phyloP scores from a whole-genome alignment of 2,329 filamentous ascomycete genomes.

The Orbilia oligospora region DNA sequence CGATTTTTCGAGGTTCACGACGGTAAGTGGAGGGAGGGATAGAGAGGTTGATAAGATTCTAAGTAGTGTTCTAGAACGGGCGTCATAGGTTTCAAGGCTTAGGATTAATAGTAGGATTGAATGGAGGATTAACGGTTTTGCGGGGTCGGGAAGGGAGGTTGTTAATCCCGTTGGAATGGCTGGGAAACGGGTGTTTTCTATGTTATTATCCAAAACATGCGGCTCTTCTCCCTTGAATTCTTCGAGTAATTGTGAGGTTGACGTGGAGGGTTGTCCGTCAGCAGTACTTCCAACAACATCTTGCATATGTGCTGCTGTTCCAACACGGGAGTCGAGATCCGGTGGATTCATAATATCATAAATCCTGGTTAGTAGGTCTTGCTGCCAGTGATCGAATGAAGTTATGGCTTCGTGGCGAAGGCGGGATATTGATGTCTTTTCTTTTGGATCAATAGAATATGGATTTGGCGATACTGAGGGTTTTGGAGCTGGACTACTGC shows the following conservation, averaged over 20 bases:
- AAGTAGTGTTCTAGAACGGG: slow-evolving; percentile 80
- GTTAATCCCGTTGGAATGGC: slow-evolving; percentile 75
- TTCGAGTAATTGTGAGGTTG: slow-evolving; percentile 3
- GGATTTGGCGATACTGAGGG: slow-evolving; percentile 62
- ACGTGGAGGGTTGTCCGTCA: background rate
- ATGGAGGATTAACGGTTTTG: slow-evolving; percentile 78
- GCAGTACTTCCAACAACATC: slow-evolving; percentile 65
- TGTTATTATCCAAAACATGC: slow-evolving; percentile 64
- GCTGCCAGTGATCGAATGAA: slow-evolving; percentile 86
- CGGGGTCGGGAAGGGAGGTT: slow-evolving; percentile 73
- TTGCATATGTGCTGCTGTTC: slow-evolving; percentile 54
- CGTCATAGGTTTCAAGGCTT: slow-evolving; percentile 82
- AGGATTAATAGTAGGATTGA: slow-evolving; percentile 79
- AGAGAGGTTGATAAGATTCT: slow-evolving; percentile 79
- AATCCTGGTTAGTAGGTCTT: slow-evolving; percentile 70
- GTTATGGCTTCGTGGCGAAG: slow-evolving; percentile 78
- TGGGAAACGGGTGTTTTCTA: slow-evolving; percentile 72
- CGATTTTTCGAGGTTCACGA: slow-evolving; percentile 80
- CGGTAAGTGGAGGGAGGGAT: slow-evolving; percentile 75
- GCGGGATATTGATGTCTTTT: slow-evolving; percentile 66
- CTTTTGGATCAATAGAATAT: slow-evolving; percentile 62
- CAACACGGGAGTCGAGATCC: slow-evolving; percentile 59
- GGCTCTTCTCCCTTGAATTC: slow-evolving; percentile 62
- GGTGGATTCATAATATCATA: slow-evolving; percentile 66
- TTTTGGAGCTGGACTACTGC: slow-evolving; percentile 46